Evolutionary conservation across 768 basidiomycete species (phyloP).

Genomic region (Terana coerulea): DNA sequence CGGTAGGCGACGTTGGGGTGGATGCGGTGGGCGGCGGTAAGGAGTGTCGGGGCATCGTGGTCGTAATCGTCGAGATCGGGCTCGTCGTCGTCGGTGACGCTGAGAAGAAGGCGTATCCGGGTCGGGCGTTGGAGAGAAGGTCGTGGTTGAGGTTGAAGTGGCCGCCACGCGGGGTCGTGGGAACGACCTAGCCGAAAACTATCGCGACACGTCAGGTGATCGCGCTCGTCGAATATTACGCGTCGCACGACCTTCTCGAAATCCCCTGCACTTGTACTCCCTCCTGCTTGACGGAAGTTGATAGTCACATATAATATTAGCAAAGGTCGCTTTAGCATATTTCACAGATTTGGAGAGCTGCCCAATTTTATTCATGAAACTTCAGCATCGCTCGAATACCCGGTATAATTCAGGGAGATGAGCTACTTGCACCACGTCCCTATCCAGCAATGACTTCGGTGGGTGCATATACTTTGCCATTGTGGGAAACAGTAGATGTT

Average conservation of each 20-base stretch:
- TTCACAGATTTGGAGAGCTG: too few relatives aligned
- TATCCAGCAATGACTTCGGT: slow-evolving; percentile 62
- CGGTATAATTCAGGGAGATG: slow-evolving; percentile 89
- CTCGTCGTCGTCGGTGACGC: slow-evolving; percentile 19
- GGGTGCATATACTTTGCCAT: slow-evolving; percentile 73
- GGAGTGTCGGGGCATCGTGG: slow-evolving; percentile 24
- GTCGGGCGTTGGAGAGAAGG: background rate
- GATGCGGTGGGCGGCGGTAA: slow-evolving; percentile 32
- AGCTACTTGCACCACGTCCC: slow-evolving; percentile 83
- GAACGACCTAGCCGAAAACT: slow-evolving; percentile 2
- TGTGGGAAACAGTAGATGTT: slow-evolving; percentile 87
- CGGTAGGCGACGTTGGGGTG: slow-evolving; percentile 42
- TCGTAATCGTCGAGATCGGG: slow-evolving; percentile 16
- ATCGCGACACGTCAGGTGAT: slow-evolving; percentile 9
- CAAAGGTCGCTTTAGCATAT: too few relatives aligned
- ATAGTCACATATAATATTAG: too few relatives aligned
- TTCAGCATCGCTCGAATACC: slow-evolving; percentile 90
- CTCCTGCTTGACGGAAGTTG: too few relatives aligned
- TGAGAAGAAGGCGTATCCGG: slow-evolving; percentile 6
- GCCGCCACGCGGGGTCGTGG: slow-evolving; percentile 8
- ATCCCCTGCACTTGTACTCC: too few relatives aligned
- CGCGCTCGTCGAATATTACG: too few relatives aligned
- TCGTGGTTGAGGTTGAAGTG: slow-evolving; percentile 9
- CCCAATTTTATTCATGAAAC: too few relatives aligned
- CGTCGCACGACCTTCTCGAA: too few relatives aligned